Base-by-base conservation (phyloP, 306 rosid genomes). In the Acacia confusa region DNA sequence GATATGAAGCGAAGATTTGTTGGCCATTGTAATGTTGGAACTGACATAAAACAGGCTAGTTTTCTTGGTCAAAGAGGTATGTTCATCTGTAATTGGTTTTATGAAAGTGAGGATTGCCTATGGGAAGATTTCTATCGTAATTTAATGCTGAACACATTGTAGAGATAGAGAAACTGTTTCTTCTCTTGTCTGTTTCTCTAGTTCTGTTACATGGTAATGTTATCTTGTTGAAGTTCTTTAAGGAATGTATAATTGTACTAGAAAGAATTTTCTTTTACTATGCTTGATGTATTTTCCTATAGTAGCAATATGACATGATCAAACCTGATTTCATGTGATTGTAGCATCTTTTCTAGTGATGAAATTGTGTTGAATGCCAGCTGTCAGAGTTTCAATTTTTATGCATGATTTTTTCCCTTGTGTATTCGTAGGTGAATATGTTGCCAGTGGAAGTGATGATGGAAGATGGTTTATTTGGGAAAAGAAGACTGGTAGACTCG, bases 401-500 rank as follows among this genome's bases (percentile, higher is more conserved):
- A 22, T 38, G 77, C 17, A 50, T 78, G 75, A 76, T 44, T 24
- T 60, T 28, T 79, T 28, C 60, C 60, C 77, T 17, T 81, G 48
- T 72, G 88, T 82, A 79, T 82, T 79, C 80, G 50, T 78, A 95
- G 98, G 99, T 83, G 97, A 93, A 84, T 93, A 86, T 84, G 86
- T 95, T 67, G 98, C 99, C 67, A 93, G 98, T 74, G 99, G 99
- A 83, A 95, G 99, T 77, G 99, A 95, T 87, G 99, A 93, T 86
- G 99, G 99, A 28, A 89, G 97, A 92, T 95, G 97, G 97, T 93
- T 93, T 86, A 88, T 95, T 75, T 95, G 99, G 98, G 99, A 95
- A 86, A 95, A 95, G 86, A 77, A 30, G 74, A 95, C 97, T 20
- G 98, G 99, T 61, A 92, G 99, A 84, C 92, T 95, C 81, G 79